phyloP scores from a whole-genome alignment of 2,329 filamentous ascomycete species.

The Aspergillus fumigatiaffinis region DNA sequence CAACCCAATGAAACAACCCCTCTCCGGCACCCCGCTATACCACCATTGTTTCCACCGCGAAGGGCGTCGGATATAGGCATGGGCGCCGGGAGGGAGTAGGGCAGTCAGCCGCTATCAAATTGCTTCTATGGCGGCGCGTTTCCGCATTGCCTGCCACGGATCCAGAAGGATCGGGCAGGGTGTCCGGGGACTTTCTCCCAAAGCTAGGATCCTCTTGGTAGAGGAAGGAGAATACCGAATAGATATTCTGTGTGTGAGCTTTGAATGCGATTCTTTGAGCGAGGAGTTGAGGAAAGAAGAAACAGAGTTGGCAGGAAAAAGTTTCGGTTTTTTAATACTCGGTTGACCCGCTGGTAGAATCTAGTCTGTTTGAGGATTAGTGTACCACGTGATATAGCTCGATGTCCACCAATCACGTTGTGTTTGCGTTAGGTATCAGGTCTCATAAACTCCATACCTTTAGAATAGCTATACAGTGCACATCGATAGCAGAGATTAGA shows the following conservation, averaged over 20 bases:
- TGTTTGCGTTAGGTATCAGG: not conserved
- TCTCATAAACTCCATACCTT: not conserved
- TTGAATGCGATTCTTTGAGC: constrained; percentile 99
- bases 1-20: constrained; percentile 48
- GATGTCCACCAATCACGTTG: not conserved
- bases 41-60: constrained; percentile 36
- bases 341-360: constrained; percentile 15
- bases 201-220: constrained; percentile 57
- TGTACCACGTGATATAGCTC: not conserved
- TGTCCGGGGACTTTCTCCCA: constrained; percentile 99
- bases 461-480: not conserved
- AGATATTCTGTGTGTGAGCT: constrained; percentile 79
- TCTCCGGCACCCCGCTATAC: constrained; percentile 30
- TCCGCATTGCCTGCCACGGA: constrained; percentile 64
- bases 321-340: constrained; percentile 14
- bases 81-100: constrained; percentile 42
- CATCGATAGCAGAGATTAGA: not conserved
- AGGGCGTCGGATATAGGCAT: constrained; percentile 51
- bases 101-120: constrained; percentile 73
- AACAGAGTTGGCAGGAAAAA: constrained; percentile 28
- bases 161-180: constrained; percentile 43
- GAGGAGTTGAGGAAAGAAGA: constrained; percentile 67
- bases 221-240: constrained; percentile 38
- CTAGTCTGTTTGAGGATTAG: constrained; percentile 14
- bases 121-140: constrained; percentile 99